These are phyloP conservation scores for Zygoascus ofunaensis DNA, from an alignment of 805 yeast species.

Conservation along the genomic window DNA sequence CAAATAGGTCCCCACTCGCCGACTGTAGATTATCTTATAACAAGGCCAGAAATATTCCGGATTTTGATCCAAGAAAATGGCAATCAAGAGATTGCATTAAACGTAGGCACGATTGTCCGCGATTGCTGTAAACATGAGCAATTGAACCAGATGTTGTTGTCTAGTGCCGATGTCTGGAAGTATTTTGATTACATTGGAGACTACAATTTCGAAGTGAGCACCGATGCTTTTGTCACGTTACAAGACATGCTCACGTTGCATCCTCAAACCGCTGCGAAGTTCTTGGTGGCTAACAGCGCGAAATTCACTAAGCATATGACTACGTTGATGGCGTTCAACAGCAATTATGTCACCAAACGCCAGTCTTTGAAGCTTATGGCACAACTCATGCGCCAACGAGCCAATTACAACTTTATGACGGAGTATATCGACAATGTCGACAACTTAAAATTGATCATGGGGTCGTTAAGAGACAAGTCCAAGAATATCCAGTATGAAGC, in stretches of 20 bases:
- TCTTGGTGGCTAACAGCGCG: slow-evolving; percentile 49
- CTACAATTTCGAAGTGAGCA: slow-evolving; percentile 79
- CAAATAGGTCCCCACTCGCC: slow-evolving; percentile 70
- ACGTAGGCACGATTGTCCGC: slow-evolving; percentile 69
- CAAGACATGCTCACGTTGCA: slow-evolving; percentile 64
- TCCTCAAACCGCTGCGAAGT: slow-evolving; percentile 59
- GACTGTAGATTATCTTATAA: slow-evolving; percentile 72
- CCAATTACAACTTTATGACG: slow-evolving; percentile 64
- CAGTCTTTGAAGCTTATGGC: slow-evolving; percentile 72
- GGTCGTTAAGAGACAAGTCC: slow-evolving; percentile 75
- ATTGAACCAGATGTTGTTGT: slow-evolving; percentile 50
- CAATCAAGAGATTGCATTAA: slow-evolving; percentile 57
- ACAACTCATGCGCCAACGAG: slow-evolving; percentile 59
- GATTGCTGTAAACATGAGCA: slow-evolving; percentile 77
- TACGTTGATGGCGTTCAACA: slow-evolving; percentile 55
- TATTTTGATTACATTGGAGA: slow-evolving; percentile 69
- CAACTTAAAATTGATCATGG: slow-evolving; percentile 80
- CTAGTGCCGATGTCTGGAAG: slow-evolving; percentile 64
- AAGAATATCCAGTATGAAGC: slow-evolving; percentile 85
- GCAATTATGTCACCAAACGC: slow-evolving; percentile 82
- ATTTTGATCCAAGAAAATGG: slow-evolving; percentile 67
- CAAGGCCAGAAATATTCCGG: slow-evolving; percentile 56
- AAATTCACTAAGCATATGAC: slow-evolving; percentile 57
- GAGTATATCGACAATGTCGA: slow-evolving; percentile 71
- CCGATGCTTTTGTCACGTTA: slow-evolving; percentile 75